Evolutionary conservation across 129 eudicot genomes (phyloP).

Genomic region (Lonicera japonica): DNA sequence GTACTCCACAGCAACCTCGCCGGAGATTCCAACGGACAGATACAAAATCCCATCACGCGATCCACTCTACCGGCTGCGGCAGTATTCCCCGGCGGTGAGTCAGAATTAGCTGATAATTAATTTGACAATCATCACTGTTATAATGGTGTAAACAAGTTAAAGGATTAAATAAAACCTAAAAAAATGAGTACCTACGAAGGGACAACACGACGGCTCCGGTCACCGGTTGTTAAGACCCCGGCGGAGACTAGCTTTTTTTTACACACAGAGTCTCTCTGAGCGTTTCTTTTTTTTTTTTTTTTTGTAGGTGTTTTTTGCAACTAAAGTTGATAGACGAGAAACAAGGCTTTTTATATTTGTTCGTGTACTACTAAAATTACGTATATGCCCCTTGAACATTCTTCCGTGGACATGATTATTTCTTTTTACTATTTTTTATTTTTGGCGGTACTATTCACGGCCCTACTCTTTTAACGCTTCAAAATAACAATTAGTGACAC

Average conservation of each 20-base stretch:
- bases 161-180: no score
- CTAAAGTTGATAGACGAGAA: constrained; percentile 51
- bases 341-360: constrained; percentile 39
- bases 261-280: not conserved
- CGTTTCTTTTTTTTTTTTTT: not conserved
- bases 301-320: constrained; percentile 29
- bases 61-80: constrained; percentile 28
- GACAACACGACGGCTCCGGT: not conserved
- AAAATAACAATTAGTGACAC: no score
- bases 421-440: not conserved
- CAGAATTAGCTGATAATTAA: not conserved
- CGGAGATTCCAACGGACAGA: constrained; percentile 80
- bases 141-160: no score
- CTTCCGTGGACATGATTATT: no score
- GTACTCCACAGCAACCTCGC: constrained; percentile 92
- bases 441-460: no score
- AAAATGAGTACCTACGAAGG: no score
- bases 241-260: constrained; percentile 1
- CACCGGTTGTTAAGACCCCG: constrained; percentile 23
- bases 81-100: not conserved
- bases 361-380: constrained; percentile 1
- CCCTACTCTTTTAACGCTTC: no score
- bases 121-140: not conserved
- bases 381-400: constrained; percentile 14
- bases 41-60: constrained; percentile 79